These are phyloP conservation scores for Metschnikowia anglica DNA, from an alignment of 805 yeast species.

Conservation along the genomic window DNA sequence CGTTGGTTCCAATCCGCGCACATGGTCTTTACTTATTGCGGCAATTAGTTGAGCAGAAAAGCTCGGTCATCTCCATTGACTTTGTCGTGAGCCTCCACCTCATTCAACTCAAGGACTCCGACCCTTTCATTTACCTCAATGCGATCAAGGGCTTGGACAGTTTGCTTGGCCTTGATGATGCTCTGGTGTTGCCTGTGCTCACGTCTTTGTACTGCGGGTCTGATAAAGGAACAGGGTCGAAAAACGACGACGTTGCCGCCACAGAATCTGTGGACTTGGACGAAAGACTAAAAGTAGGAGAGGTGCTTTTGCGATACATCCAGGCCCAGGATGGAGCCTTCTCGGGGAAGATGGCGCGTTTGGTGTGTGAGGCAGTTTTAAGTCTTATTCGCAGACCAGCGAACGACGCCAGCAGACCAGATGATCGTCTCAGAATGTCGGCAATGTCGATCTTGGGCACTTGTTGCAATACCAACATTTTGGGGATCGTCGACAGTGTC, in stretches of 20 bases:
- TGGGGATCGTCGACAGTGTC: constrained; percentile 49
- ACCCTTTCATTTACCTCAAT: constrained; percentile 84
- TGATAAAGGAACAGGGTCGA: constrained; percentile 12
- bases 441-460: constrained; percentile 83
- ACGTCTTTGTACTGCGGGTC: constrained; percentile 28
- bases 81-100: constrained; percentile 63
- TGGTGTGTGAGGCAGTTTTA: constrained; percentile 47
- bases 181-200: constrained; percentile 37
- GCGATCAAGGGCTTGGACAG: constrained; percentile 75
- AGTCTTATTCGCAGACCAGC: constrained; percentile 31
- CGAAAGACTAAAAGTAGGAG: constrained; percentile 77
- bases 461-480: constrained; percentile 58
- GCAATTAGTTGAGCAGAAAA: constrained; percentile 48
- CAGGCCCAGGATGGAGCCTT: constrained; percentile 49
- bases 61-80: constrained; percentile 51
- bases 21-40: constrained; percentile 74
- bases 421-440: constrained; percentile 74
- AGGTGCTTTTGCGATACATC: constrained; percentile 65
- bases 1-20: constrained; percentile 80
- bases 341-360: constrained; percentile 41
- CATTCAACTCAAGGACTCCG: constrained; percentile 67
- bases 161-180: constrained; percentile 48
- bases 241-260: too few relatives aligned
- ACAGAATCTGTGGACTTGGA: constrained; percentile 57
- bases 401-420: constrained; percentile 36